phyloP scores from a whole-genome alignment of 2,329 filamentous ascomycete genomes.

The Coniochaeta sp. region DNA sequence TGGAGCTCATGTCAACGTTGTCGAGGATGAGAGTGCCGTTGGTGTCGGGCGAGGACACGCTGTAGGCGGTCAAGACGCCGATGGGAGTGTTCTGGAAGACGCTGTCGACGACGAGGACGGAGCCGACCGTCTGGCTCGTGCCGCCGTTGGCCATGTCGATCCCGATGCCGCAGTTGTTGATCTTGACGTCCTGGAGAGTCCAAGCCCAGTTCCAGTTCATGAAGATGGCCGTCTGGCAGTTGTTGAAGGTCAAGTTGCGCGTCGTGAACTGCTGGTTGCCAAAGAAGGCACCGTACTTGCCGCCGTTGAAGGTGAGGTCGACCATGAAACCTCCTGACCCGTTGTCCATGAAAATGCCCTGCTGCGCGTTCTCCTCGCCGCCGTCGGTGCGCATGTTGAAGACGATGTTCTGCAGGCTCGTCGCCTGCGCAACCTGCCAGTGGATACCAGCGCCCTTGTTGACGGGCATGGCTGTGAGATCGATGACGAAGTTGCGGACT shows the following conservation, averaged over 20 bases:
- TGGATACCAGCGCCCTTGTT: constrained; percentile 63
- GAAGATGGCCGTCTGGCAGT: constrained; percentile 74
- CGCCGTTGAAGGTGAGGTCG: constrained; percentile 77
- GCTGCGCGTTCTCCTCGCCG: constrained; percentile 57
- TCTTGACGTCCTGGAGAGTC: constrained; percentile 67
- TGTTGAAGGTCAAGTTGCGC: constrained; percentile 74
- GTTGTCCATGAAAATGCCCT: constrained; percentile 80
- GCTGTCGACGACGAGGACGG: constrained; percentile 76
- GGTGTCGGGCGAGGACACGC: constrained; percentile 50
- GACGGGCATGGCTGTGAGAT: constrained; percentile 58
- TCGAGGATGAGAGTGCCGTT: constrained; percentile 80
- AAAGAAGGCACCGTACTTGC: constrained; percentile 68
- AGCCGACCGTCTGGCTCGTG: constrained; percentile 68
- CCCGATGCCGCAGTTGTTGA: constrained; percentile 68
- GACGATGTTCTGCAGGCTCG: constrained; percentile 70
- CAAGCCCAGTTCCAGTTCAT: constrained; percentile 93
- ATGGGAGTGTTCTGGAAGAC: constrained; percentile 67
- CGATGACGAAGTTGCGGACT: constrained; percentile 74
- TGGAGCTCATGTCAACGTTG: constrained; percentile 75
- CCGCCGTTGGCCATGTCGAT: constrained; percentile 69
- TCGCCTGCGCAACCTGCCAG: constrained; percentile 82
- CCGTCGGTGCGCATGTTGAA: constrained; percentile 70
- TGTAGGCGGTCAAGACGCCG: constrained; percentile 71
- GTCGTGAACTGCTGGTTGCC: constrained; percentile 86
- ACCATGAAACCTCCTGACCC: constrained; percentile 79